These are phyloP conservation scores for Tolypocladium cylindrosporum DNA, from an alignment of 2,329 filamentous ascomycete genomes.

Conservation along the genomic window DNA sequence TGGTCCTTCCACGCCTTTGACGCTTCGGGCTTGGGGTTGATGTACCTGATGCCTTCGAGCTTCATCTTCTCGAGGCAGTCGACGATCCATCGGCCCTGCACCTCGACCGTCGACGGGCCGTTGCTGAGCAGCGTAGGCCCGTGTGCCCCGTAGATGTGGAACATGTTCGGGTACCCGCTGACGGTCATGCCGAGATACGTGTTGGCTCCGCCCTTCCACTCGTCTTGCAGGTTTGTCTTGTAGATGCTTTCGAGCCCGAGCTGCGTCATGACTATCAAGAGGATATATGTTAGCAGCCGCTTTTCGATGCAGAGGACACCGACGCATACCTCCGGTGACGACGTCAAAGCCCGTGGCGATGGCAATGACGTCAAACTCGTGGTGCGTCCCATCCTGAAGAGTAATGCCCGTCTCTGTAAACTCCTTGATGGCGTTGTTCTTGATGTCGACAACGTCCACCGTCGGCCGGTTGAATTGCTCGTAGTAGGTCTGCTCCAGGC, in stretches of 20 bases:
- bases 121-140: conserved; percentile 45
- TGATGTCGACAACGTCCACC: conserved; percentile 33
- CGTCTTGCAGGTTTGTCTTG: conserved; percentile 25
- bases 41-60: conserved; percentile 33
- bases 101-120: conserved; percentile 41
- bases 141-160: conserved; percentile 45
- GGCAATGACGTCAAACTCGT: conserved; percentile 33
- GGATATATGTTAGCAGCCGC: not conserved
- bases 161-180: conserved; percentile 38
- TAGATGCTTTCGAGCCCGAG: conserved; percentile 32
- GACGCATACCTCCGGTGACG: conserved; percentile 21
- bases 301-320: not conserved
- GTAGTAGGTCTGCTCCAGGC: conserved; percentile 32
- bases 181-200: conserved; percentile 36
- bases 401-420: conserved; percentile 31
- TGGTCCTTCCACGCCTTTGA: conserved; percentile 37
- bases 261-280: conserved; percentile 27
- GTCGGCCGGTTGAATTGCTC: conserved; percentile 34
- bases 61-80: conserved; percentile 39
- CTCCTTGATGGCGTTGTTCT: conserved; percentile 26
- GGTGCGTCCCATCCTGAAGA: conserved; percentile 27
- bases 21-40: conserved; percentile 37
- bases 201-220: conserved; percentile 29
- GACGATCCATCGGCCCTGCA: conserved; percentile 47
- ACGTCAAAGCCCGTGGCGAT: conserved; percentile 35